Percentiles rank a stretch among this genome's conserved stretches.
phyloP scores from a whole-genome alignment of 768 basidiomycete genomes.

The Naematelia encephala region DNA sequence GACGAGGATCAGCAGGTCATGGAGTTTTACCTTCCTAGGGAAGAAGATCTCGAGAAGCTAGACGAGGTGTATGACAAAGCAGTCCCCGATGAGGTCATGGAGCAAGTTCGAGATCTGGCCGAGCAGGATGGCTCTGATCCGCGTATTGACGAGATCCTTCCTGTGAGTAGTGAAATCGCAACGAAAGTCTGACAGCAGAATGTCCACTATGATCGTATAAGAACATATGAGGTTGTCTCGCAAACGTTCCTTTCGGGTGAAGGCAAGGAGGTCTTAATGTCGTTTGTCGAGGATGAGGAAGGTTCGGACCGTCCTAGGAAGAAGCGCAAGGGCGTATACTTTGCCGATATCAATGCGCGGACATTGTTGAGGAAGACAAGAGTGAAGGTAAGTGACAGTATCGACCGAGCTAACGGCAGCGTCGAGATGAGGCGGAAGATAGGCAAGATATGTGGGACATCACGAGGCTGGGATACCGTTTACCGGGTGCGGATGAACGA shows the following conservation, averaged over 20 bases:
- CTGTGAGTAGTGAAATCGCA: conserved; percentile 14
- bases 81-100: conserved; percentile 17
- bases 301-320: conserved; percentile 14
- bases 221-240: conserved; percentile 43
- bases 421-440: conserved; percentile 21
- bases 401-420: conserved; percentile 4
- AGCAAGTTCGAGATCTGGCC: conserved; percentile 21
- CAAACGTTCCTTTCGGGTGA: conserved; percentile 5
- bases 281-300: conserved; percentile 32
- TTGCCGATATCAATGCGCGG: conserved; percentile 29
- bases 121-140: conserved; percentile 25
- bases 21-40: conserved; percentile 39
- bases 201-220: conserved; percentile 26
- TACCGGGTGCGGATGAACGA: conserved; percentile 12
- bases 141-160: conserved; percentile 15
- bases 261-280: conserved; percentile 34
- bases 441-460: conserved; percentile 28
- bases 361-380: conserved; percentile 32
- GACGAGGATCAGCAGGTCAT: conserved; percentile 37
- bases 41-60: conserved; percentile 28
- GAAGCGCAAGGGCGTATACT: conserved; percentile 27
- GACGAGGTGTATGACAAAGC: conserved; percentile 24
- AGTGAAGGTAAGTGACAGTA: conserved; percentile 28
- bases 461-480: conserved; percentile 25
- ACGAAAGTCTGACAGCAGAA: conserved; percentile 13